Conservation (phyloP, 2,329 filamentous ascomycete genomes). For the Talaromyces sp. region DNA sequence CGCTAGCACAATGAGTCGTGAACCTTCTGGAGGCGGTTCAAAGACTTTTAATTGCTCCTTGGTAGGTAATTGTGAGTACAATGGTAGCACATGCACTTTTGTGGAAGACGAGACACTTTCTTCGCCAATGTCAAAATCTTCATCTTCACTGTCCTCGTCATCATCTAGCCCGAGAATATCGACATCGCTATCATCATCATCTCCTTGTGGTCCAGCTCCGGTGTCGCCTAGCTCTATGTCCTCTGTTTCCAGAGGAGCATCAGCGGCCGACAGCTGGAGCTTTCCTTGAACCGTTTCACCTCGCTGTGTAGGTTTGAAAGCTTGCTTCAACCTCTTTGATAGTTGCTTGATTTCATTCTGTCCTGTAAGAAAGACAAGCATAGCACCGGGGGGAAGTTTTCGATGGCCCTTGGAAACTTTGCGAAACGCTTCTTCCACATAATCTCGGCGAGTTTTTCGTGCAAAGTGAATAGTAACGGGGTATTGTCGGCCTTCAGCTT, state of each 20-base stretch:
- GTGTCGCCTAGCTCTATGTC: constrained; percentile 76
- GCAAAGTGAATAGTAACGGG: constrained; percentile 88
- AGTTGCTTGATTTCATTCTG: constrained; percentile 86
- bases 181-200: constrained; percentile 56
- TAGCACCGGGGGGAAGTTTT: constrained; percentile 84
- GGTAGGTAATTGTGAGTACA: constrained; percentile 89
- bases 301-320: constrained; percentile 56
- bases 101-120: constrained; percentile 59
- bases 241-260: constrained; percentile 77
- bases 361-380: constrained; percentile 91
- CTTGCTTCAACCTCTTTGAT: constrained; percentile 71
- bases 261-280: constrained; percentile 71
- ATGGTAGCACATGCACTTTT: constrained; percentile 80
- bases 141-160: constrained; percentile 52
- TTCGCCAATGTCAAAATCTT: constrained; percentile 67
- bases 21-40: constrained; percentile 75
- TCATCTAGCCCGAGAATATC: constrained; percentile 57
- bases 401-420: constrained; percentile 85
- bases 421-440: constrained; percentile 81
- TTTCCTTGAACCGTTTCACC: constrained; percentile 58
- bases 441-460: constrained; percentile 77
- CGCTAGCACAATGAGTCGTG: constrained; percentile 80
- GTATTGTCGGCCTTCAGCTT: constrained; percentile 89
- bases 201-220: constrained; percentile 47
- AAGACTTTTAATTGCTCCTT: constrained; percentile 90